Conservation (phyloP, 2,329 filamentous ascomycete species). For the Epichloe bromicola region DNA sequence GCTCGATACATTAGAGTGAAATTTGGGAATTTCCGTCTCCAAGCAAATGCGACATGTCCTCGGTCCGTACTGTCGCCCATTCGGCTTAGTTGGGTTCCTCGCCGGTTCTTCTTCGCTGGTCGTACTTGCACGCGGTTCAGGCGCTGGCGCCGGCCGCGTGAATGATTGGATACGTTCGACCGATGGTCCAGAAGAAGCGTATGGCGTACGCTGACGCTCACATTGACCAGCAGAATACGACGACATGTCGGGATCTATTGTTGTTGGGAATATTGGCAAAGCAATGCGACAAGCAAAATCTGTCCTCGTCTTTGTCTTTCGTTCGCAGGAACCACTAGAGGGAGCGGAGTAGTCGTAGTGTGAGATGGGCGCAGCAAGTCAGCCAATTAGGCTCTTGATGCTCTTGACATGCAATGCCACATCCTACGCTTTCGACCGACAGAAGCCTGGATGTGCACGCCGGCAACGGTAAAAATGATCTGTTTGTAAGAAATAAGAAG, state of each 20-base stretch:
- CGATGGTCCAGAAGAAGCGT: not conserved
- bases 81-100: conserved; percentile 7
- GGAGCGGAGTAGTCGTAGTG: not conserved
- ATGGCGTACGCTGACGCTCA: conserved; percentile 4
- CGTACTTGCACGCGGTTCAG: not conserved
- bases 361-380: not conserved
- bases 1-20: conserved; percentile 21
- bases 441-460: not conserved
- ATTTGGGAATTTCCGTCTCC: conserved; percentile 47
- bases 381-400: conserved; percentile 1
- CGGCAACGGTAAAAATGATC: not conserved
- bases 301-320: not conserved
- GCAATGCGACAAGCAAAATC: not conserved
- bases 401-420: not conserved
- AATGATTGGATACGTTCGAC: not conserved
- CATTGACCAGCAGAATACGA: conserved; percentile 11
- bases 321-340: not conserved
- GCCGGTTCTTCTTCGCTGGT: conserved; percentile 3
- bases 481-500: conserved; percentile 6
- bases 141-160: not conserved
- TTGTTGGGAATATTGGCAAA: not conserved
- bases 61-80: conserved; percentile 44
- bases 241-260: conserved; percentile 16
- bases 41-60: conserved; percentile 84
- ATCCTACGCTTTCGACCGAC: conserved; percentile 1